Evolutionary conservation across 1,284 basidiomycete species (phyloP), one percentile per base, ranked within the genome.

Genomic region (Apiotrichum sp.): DNA sequence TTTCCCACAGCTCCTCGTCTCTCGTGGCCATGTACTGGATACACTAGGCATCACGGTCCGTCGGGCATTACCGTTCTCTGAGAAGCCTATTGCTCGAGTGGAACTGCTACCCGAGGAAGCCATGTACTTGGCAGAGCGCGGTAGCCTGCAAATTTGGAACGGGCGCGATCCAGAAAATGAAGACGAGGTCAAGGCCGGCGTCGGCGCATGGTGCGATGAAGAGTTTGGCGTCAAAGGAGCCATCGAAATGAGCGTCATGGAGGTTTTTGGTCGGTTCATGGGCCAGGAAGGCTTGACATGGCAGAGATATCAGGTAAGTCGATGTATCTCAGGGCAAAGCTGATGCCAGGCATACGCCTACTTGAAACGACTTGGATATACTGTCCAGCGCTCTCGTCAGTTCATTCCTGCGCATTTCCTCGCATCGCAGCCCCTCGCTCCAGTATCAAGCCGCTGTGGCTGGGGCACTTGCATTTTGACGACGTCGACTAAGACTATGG

Each of bases 51-150:
- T 89, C 66, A 70, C 75, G 6, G 64, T 89, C 81, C 55, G 83
- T 77, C 38, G 80, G 80, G 16, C 59, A 1, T 11, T 59, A 3
- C 41, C 84, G 80, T 65, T 79, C 81, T 34, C 87, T 84, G 70
- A 78, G 81, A 46, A 77, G 87, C 41, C 55, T 0, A 14, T 42
- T 40, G 60, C 68, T 11, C 45, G 62, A 45, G 66, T 75, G n/a
- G 91, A 96, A 66, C 79, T 98, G 0, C 79, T 97, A 2, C 95
- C 95, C 0, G 95, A 98, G 77, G 95, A 98, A 76, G 84, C 90
- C 0, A 80, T 98, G 7, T 98, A 96, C 77, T 81, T 98, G 34
- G 81, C 93, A 46, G 95, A 98, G 73, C 80, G 93, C 40, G 93
- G 93, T 0, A 82, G 86, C 4, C 76, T 93, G 62, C 87, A 90